These are phyloP conservation scores for Eurotiales sp. DNA, from an alignment of 2,329 filamentous ascomycete genomes.

Conservation along the genomic window DNA sequence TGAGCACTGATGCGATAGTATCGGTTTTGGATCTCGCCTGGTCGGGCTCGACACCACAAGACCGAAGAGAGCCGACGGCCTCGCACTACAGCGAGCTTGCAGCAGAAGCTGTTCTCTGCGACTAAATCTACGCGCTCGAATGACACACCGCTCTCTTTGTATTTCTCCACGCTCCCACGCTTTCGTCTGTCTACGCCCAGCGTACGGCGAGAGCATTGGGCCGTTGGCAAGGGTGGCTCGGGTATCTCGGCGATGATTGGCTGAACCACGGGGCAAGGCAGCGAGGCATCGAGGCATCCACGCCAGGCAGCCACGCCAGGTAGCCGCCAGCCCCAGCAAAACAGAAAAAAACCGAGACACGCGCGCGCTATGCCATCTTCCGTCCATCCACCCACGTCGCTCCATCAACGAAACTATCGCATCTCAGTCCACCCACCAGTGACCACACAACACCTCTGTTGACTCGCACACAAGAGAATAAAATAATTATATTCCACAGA, in stretches of 20 bases:
- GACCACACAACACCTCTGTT: background rate
- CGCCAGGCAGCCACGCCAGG: background rate
- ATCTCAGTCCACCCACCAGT: slow-evolving; percentile 14
- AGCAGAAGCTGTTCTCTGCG: no score
- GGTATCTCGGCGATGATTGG: slow-evolving; percentile 8
- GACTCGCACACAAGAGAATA: background rate
- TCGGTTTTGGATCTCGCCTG: no score
- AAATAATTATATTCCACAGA: background rate
- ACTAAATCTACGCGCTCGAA: no score
- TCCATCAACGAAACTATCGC: slow-evolving; percentile 3
- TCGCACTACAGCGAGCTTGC: no score
- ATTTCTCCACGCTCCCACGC: background rate
- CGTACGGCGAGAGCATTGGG: background rate
- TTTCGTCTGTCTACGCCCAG: no score
- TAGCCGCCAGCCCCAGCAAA: slow-evolving; percentile 5
- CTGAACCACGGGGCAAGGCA: background rate
- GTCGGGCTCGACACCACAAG: no score
- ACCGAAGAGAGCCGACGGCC: no score
- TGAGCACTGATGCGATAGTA: no score
- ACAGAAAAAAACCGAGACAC: slow-evolving; percentile 1
- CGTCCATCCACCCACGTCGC: slow-evolving; percentile 1
- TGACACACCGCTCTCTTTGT: no score
- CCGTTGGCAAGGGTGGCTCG: background rate
- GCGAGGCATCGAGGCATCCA: background rate
- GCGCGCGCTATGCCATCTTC: slow-evolving; percentile 6